Evolutionary conservation across 805 yeast genomes (phyloP).

Genomic region (Candida corydali): DNA sequence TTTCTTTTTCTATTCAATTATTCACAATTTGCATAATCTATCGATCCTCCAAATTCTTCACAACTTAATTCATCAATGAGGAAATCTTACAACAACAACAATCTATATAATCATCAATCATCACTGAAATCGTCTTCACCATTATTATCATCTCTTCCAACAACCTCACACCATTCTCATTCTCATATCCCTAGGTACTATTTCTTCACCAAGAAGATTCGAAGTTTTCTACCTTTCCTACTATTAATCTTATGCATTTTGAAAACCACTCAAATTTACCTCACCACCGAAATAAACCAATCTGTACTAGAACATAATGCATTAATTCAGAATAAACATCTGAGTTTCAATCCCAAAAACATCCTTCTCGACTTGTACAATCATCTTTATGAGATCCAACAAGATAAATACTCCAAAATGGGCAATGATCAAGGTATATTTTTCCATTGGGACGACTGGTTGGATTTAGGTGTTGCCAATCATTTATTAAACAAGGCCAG

Average conservation of each 20-base stretch:
- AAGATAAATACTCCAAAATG: not conserved
- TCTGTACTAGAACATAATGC: slow-evolving; percentile 18
- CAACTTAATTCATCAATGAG: not conserved
- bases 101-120: not conserved
- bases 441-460: slow-evolving; percentile 42
- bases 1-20: too few relatives aligned
- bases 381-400: slow-evolving; percentile 7
- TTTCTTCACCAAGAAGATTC: slow-evolving; percentile 1
- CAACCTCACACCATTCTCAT: not conserved
- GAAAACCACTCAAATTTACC: slow-evolving; percentile 2
- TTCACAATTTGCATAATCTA: too few relatives aligned
- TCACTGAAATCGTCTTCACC: not conserved
- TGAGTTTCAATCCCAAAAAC: slow-evolving; percentile 24
- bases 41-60: too few relatives aligned
- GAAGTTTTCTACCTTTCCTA: slow-evolving; percentile 2
- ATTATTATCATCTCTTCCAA: not conserved
- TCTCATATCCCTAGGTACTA: slow-evolving; percentile 3
- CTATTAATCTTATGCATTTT: slow-evolving; percentile 2
- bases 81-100: not conserved
- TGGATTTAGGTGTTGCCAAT: slow-evolving; percentile 25
- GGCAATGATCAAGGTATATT: slow-evolving; percentile 18
- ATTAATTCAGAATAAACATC: slow-evolving; percentile 18
- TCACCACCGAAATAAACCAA: slow-evolving; percentile 17
- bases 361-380: slow-evolving; percentile 11
- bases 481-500: slow-evolving; percentile 16